These are phyloP conservation scores for Aureobasidium namibiae DNA, from an alignment of 2,329 filamentous ascomycete genomes.

Conservation along the genomic window DNA sequence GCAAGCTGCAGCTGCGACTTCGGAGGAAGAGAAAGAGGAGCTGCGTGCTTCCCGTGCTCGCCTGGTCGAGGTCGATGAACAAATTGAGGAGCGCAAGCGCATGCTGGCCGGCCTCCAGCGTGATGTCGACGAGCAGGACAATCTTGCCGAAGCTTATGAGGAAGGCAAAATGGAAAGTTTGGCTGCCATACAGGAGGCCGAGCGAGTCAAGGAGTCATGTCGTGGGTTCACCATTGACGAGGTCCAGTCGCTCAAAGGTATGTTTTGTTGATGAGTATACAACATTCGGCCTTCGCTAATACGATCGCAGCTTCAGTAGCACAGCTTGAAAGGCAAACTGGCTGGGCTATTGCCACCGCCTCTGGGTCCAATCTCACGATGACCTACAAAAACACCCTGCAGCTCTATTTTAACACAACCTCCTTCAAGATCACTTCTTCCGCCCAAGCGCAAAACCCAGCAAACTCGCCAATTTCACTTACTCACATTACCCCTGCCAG, in stretches of 20 bases:
- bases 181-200: conserved; percentile 71
- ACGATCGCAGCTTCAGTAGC: conserved; percentile 52
- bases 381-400: conserved; percentile 63
- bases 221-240: conserved; percentile 82
- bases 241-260: conserved; percentile 70
- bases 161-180: conserved; percentile 61
- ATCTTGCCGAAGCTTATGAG: conserved; percentile 52
- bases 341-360: conserved; percentile 59
- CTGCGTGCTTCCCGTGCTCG: conserved; percentile 64
- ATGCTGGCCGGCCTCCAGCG: conserved; percentile 58
- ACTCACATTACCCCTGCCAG: conserved; percentile 56
- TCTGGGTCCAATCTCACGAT: conserved; percentile 61
- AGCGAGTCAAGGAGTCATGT: conserved; percentile 77
- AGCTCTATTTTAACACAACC: conserved; percentile 61
- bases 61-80: conserved; percentile 55
- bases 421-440: conserved; percentile 44
- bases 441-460: conserved; percentile 14
- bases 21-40: conserved; percentile 72
- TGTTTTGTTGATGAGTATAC: conserved; percentile 18
- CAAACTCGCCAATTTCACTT: conserved; percentile 51
- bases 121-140: conserved; percentile 60
- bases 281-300: conserved; percentile 29
- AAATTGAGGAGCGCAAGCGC: conserved; percentile 61
- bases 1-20: conserved; percentile 63
- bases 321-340: conserved; percentile 55